phyloP scores from a whole-genome alignment of 169 alveolate species.

The Plasmodium malariae region DNA sequence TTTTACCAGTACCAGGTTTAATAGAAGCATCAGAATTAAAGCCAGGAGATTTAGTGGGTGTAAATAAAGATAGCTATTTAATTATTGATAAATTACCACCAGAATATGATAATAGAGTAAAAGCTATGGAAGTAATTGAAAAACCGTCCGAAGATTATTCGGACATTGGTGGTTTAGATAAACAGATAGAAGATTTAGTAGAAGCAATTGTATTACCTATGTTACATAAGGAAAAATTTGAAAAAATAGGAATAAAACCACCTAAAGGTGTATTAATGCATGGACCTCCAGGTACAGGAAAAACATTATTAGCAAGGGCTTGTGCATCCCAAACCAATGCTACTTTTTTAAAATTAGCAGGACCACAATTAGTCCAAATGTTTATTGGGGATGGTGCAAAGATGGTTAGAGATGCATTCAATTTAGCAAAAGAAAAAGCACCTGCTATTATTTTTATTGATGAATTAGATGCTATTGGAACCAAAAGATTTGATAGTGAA shows the following conservation, averaged over 20 bases:
- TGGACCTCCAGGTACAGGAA: constrained; percentile 99
- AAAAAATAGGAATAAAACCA: constrained; percentile 98
- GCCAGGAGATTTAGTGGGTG: constrained; percentile 99
- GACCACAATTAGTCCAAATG: constrained; percentile 99
- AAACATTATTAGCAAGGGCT: constrained; percentile 96
- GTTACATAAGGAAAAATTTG: constrained; percentile 98
- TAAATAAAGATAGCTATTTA: constrained; percentile 98
- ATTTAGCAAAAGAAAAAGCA: constrained; percentile 98
- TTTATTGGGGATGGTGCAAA: constrained; percentile 99
- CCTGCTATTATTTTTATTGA: constrained; percentile 99
- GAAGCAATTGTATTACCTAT: constrained; percentile 99
- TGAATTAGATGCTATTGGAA: constrained; percentile 99
- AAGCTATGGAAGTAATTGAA: constrained; percentile 99
- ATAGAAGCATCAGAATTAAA: constrained; percentile 93
- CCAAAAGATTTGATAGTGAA: constrained; percentile 96
- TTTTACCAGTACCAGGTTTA: constrained; percentile 98
- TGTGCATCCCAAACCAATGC: constrained; percentile 98
- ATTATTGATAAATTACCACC: constrained; percentile 99
- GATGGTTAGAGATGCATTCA: constrained; percentile 99
- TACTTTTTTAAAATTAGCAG: constrained; percentile 98
- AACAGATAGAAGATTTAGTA: constrained; percentile 98
- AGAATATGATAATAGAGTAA: constrained; percentile 99
- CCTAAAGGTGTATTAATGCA: constrained; percentile 99
- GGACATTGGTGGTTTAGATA: constrained; percentile 99
- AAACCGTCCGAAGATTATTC: constrained; percentile 99